Percentiles rank a stretch among this genome's conserved stretches.
phyloP scores from a whole-genome alignment of 768 basidiomycete genomes.

The Termitomyces eurrhizus region DNA sequence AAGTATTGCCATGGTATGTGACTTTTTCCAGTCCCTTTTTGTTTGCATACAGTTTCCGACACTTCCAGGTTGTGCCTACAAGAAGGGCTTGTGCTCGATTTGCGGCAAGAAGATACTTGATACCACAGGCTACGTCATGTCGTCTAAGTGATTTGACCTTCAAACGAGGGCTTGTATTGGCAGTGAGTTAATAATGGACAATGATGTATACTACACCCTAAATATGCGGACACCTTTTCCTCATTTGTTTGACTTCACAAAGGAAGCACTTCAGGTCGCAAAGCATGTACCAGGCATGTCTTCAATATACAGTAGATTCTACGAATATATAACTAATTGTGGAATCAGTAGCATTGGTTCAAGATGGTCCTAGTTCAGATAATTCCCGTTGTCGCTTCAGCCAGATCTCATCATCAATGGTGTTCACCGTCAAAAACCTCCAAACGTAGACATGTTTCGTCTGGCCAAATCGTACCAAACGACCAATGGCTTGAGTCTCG shows the following conservation, averaged over 20 bases:
- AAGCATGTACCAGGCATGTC: background rate
- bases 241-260: background rate
- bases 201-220: background rate
- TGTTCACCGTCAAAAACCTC: conserved; percentile 80
- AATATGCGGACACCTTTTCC: background rate
- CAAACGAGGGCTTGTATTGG: conserved; percentile 7
- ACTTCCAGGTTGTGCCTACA: conserved; percentile 75
- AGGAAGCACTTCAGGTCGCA: background rate
- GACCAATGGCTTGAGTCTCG: conserved; percentile 81
- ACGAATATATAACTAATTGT: conserved; percentile 5
- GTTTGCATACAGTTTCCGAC: conserved; percentile 5
- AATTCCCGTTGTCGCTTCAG: conserved; percentile 42
- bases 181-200: conserved; percentile 7
- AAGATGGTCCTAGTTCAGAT: conserved; percentile 8
- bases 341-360: conserved; percentile 4
- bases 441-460: conserved; percentile 75
- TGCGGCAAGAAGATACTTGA: conserved; percentile 86
- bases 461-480: conserved; percentile 82
- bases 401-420: conserved; percentile 86
- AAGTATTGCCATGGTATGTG: conserved; percentile 84
- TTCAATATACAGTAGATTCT: background rate
- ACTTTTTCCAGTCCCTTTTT: conserved; percentile 9
- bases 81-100: conserved; percentile 82
- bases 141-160: conserved; percentile 53
- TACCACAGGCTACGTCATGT: conserved; percentile 82